Evolutionary conservation across 1,284 basidiomycete species (phyloP).

Genomic region (Amylostereum areolatum): DNA sequence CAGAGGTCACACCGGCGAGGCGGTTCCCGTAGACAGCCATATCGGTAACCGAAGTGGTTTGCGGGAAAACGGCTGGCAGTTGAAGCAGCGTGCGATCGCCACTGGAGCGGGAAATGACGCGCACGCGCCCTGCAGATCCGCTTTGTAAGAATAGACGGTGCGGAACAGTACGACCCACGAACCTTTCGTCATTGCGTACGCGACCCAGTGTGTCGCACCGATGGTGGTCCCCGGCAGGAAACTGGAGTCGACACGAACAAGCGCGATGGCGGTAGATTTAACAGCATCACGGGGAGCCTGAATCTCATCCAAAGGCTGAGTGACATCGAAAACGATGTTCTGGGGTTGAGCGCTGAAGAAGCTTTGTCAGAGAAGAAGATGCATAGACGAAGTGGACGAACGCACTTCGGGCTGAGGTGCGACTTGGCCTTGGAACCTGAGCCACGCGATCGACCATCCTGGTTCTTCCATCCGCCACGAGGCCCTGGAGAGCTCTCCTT

Average conservation of each 20-base stretch:
- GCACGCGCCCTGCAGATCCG: constrained; percentile 54
- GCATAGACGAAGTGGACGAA: neutral
- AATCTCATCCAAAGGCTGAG: constrained; percentile 62
- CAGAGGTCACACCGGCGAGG: constrained; percentile 76
- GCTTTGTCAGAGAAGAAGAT: neutral
- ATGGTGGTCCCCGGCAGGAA: constrained; percentile 81
- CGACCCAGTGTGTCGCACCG: constrained; percentile 82
- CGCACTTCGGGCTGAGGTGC: constrained; percentile 51
- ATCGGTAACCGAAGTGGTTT: constrained; percentile 61
- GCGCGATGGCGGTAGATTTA: constrained; percentile 77
- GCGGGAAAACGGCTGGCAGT: constrained; percentile 58
- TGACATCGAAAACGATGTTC: constrained; percentile 69
- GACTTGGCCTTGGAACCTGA: constrained; percentile 38
- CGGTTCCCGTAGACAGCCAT: constrained; percentile 80
- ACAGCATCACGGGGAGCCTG: constrained; percentile 66
- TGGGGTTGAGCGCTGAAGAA: constrained; percentile 46
- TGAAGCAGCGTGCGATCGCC: constrained; percentile 79
- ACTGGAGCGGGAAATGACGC: constrained; percentile 78
- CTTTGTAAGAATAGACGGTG: constrained; percentile 1
- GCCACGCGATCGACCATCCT: constrained; percentile 32
- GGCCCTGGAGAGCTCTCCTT: constrained; percentile 67
- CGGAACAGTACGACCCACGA: constrained; percentile 7
- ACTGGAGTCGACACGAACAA: constrained; percentile 74
- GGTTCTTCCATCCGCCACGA: constrained; percentile 35
- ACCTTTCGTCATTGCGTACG: constrained; percentile 87